These are phyloP conservation scores for Chlorella vulgaris DNA, from an alignment of 139 green algal genomes.

Conservation along the genomic window DNA sequence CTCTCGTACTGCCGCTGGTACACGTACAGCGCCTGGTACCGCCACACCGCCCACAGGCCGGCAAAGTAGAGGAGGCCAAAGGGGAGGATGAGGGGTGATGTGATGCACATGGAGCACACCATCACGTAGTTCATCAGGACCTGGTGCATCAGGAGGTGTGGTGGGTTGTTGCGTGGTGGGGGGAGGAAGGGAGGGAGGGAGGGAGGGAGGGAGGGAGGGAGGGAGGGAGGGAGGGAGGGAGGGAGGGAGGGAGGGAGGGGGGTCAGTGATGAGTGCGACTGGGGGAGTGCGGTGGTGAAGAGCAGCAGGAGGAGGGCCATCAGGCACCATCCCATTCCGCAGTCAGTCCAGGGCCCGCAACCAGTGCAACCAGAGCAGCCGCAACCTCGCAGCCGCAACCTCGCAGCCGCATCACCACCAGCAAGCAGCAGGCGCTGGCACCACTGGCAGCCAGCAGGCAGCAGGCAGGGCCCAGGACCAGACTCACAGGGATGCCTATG, in stretches of 20 bases:
- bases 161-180: neutral
- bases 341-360: too few relatives aligned
- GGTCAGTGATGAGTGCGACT: too few relatives aligned
- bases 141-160: neutral
- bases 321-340: too few relatives aligned
- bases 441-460: too few relatives aligned
- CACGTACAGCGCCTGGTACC: constrained; percentile 60
- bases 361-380: too few relatives aligned
- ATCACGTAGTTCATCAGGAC: constrained; percentile 65
- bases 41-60: constrained; percentile 59
- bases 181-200: neutral
- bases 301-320: too few relatives aligned
- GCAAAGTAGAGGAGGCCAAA: constrained; percentile 67
- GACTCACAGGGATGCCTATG: constrained; percentile 53
- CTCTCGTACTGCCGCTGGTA: constrained; percentile 57
- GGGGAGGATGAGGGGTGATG: constrained; percentile 61
- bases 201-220: neutral
- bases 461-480: too few relatives aligned
- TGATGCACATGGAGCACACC: constrained; percentile 37
- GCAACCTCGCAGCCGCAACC: too few relatives aligned
- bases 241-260: neutral
- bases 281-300: too few relatives aligned
- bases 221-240: neutral
- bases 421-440: too few relatives aligned
- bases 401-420: too few relatives aligned